Evolutionary conservation across 2,329 filamentous ascomycete species (phyloP), one percentile per base, ranked within the genome.

Genomic region (Fusarium vanettenii): DNA sequence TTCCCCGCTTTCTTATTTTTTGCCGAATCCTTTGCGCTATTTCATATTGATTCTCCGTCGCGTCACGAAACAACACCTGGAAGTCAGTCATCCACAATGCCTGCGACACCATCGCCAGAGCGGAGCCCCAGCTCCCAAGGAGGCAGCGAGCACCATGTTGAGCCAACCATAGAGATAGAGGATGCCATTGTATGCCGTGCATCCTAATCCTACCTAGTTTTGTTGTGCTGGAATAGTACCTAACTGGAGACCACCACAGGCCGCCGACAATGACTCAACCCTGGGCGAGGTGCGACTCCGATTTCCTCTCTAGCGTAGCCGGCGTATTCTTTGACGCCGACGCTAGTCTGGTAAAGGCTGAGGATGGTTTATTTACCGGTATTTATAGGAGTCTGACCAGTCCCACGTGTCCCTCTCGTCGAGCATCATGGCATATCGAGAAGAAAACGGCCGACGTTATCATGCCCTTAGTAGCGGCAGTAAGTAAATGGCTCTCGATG

Each of bases 401-500:
- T 45, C 41, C 41, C 5, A 45, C 41, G 20, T 45, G 41, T 45
- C 41, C 41, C 6, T 45, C 41, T 45, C 41, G 41, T 45, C 41
- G 6, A 45, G 41, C 41, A 45, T 45, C 41, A 45, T 43, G 39
- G 39, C 39, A 20, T 43, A 43, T 43, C 39, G 39, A 20, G 39
- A 43, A 43, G 39, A 43, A 43, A 43, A 43, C n/a, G 39, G 39
- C 39, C 39, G 39, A 43, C 39, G 39, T 13, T 43, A 43, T 43
- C n/a, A 43, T 20, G 39, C 39, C n/a, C 39, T 43, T 5, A 43
- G 39, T 43, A 43, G 39, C n/a, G 39, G 39, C n/a, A 43, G 39
- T 43, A 13, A 33, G 43, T 20, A 3, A 25, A 76, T 79, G 80
- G 41, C 72, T 80, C n/a, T 43, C 39, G 5, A 52, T 25, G 22